Conservation (phyloP, 352 stramenopile species). For the Phytophthora rubi region DNA sequence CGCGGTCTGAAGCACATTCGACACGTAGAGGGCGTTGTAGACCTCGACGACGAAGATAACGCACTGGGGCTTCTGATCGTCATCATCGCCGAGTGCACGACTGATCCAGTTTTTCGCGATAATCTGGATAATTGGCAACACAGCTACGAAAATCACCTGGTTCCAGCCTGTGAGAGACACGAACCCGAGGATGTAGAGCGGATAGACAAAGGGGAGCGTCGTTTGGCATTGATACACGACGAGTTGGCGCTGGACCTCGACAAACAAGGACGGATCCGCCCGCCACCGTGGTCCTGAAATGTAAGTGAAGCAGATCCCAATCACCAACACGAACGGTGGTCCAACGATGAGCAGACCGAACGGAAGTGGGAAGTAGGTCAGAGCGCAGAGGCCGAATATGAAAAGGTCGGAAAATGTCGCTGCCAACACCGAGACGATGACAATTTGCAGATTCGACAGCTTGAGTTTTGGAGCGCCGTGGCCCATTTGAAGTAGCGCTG, state of each 20-base stretch:
- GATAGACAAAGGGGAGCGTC: conserved; percentile 44
- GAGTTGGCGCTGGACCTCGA: conserved; percentile 25
- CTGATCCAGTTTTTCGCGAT: conserved; percentile 46
- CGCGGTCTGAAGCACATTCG: conserved; percentile 44
- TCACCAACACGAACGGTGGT: conserved; percentile 17
- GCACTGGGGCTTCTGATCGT: conserved; percentile 42
- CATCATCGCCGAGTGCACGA: conserved; percentile 11
- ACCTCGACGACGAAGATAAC: conserved; percentile 60
- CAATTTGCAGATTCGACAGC: conserved; percentile 12
- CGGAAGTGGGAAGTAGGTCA: conserved; percentile 45
- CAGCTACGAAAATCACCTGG: conserved; percentile 39
- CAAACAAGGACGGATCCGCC: conserved; percentile 11
- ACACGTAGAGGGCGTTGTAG: conserved; percentile 53
- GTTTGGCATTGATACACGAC: conserved; percentile 25
- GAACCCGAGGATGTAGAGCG: conserved; percentile 50
- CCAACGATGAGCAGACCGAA: conserved; percentile 43
- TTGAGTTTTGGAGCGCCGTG: conserved; percentile 20
- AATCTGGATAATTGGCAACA: conserved; percentile 54
- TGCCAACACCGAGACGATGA: conserved; percentile 14
- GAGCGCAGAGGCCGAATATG: conserved; percentile 11
- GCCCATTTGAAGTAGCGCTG: conserved; percentile 15
- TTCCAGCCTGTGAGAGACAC: conserved; percentile 21
- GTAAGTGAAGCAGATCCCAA: conserved; percentile 18
- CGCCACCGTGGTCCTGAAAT: conserved; percentile 22
- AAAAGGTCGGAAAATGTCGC: conserved; percentile 20